Base-by-base conservation (phyloP, 805 yeast genomes). In the Yamadazyma philogaea region DNA sequence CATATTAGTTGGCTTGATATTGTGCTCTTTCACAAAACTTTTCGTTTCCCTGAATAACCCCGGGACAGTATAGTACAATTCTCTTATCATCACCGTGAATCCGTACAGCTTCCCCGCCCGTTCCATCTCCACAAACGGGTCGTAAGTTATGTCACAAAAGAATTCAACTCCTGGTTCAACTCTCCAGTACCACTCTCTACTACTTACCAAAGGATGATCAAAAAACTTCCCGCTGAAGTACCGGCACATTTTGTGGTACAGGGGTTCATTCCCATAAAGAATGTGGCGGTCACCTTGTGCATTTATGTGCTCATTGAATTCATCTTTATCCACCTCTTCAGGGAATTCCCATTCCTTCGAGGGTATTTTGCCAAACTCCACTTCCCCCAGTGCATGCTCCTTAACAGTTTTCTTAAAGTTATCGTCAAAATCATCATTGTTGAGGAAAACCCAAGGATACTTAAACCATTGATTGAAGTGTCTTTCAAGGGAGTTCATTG, bases 231-330 rank as follows among this genome's bases (percentile, higher is more conserved):
- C 96, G 0, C 95, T 80, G 57, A 86, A 87, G 59, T 82, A 90
- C n/a, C 96, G 74, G 60, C 98, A 91, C 98, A 91, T 91, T 56
- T 85, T 84, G 61, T 91, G 97, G 58, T 91, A 93, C 5, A 91
- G 79, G 39, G 76, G 82, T 70, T 81, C 63, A 45, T 79, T 81
- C 0, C 96, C 98, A 60, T 93, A 90, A 77, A 87, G 75, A 45
- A 91, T 81, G 1, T 80, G 81, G 28, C 88, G 64, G 62, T 90
- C 96, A 22, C 95, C 95, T 60, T 90, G 96, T 14, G 70, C 65
- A 30, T 81, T 75, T 11, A 90, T 72, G 12, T 70, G 68, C 57
- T 86, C 89, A 21, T 71, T 54, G 43, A 84, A 62, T 35, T 64
- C 74, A 1, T 60, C 64, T 5, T 53, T 59, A 47, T 72, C 76